phyloP scores from a whole-genome alignment of 306 rosid species.

The Citrullus amarus region DNA sequence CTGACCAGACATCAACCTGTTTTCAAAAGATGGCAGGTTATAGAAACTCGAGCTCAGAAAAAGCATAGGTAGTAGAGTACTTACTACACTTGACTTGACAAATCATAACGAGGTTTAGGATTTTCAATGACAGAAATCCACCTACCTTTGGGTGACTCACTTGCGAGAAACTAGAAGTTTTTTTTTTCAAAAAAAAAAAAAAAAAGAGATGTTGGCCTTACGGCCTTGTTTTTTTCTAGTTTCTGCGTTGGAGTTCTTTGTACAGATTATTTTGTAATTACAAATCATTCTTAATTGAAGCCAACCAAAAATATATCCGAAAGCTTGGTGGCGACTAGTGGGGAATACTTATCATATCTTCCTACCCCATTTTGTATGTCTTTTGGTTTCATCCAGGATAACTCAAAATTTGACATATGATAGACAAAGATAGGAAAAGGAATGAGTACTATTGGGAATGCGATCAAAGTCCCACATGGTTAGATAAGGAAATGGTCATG shows the following conservation, averaged over 20 bases:
- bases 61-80: not conserved
- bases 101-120: not conserved
- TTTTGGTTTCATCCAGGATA: not conserved
- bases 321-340: not conserved
- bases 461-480: too few relatives aligned
- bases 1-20: slow-evolving; percentile 99
- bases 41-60: not conserved
- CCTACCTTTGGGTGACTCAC: not conserved
- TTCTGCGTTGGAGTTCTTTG: not conserved
- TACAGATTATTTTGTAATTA: not conserved
- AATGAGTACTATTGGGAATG: not conserved
- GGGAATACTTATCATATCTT: not conserved
- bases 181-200: not conserved
- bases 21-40: slow-evolving; percentile 21
- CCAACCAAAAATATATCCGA: not conserved
- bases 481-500: too few relatives aligned
- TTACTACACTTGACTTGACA: not conserved
- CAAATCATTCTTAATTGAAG: not conserved
- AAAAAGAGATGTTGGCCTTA: not conserved
- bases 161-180: not conserved
- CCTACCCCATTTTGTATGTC: not conserved
- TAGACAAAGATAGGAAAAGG: not conserved
- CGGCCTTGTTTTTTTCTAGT: not conserved
- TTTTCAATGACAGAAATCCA: not conserved
- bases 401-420: not conserved